These are phyloP conservation scores for Cladosporium velox DNA, from an alignment of 2,329 filamentous ascomycete genomes.

Conservation along the genomic window DNA sequence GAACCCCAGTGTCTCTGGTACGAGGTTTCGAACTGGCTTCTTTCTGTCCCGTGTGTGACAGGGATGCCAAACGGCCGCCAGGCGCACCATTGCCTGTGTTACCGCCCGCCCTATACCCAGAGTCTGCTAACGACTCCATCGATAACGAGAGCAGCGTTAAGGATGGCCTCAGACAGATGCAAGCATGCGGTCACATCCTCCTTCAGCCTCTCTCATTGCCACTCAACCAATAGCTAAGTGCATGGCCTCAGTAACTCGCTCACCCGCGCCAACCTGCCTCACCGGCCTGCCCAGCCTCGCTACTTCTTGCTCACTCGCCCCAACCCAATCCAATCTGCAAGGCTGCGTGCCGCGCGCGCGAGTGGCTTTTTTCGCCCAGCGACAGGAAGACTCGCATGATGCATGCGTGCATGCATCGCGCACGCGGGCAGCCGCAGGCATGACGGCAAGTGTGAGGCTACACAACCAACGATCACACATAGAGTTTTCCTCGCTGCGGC, in stretches of 20 bases:
- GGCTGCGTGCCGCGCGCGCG: constrained; percentile 11
- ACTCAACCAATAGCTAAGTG: background rate
- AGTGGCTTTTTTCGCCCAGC: constrained; percentile 10
- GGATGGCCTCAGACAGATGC: constrained; percentile 3
- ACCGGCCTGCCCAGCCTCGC: constrained; percentile 19
- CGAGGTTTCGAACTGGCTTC: constrained; percentile 4
- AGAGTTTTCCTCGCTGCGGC: background rate
- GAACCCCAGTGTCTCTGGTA: constrained; percentile 5
- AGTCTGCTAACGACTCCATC: constrained; percentile 6
- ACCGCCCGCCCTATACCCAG: background rate
- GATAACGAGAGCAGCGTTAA: background rate
- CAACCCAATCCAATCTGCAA: constrained; percentile 8
- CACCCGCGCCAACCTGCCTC: constrained; percentile 8
- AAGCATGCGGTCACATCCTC: background rate
- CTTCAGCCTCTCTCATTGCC: background rate
- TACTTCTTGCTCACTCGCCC: constrained; percentile 6
- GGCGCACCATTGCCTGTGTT: background rate
- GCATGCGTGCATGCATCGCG: constrained; percentile 12
- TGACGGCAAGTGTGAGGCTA: constrained; percentile 14
- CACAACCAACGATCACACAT: background rate
- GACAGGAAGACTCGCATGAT: constrained; percentile 11
- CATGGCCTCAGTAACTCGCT: background rate
- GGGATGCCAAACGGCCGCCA: constrained; percentile 10
- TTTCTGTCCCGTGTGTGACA: constrained; percentile 6
- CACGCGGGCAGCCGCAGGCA: constrained; percentile 17